A percentile compares a stretch with the other conserved stretches of the same genome.
Evolutionary conservation across 1,139 yeast species (phyloP).

Genomic region (Tardiomyces digboiensis): DNA sequence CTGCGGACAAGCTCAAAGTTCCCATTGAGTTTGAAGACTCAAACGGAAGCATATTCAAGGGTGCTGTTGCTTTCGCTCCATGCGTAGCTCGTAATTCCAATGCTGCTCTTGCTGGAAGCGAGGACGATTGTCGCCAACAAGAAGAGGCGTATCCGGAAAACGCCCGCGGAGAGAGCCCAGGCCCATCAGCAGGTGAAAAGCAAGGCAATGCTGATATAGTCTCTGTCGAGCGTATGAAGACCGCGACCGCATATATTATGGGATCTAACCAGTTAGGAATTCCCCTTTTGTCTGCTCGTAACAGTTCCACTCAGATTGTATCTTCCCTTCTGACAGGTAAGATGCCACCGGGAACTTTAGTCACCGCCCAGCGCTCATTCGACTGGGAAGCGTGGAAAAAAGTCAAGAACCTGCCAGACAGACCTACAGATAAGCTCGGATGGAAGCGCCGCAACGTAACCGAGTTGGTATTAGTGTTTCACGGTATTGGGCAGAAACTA

Average conservation of each 20-base stretch:
- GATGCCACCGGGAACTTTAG: constrained; percentile 19
- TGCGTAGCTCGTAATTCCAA: constrained; percentile 9
- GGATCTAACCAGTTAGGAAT: not conserved
- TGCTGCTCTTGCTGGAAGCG: constrained; percentile 4
- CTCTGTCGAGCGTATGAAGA: constrained; percentile 1
- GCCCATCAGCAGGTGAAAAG: not conserved
- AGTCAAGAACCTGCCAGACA: constrained; percentile 18
- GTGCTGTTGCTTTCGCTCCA: constrained; percentile 22
- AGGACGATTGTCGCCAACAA: not conserved
- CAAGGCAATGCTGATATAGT: not conserved
- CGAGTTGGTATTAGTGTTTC: constrained; percentile 75
- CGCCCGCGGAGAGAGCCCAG: not conserved
- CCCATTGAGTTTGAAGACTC: constrained; percentile 15
- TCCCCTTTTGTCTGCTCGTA: constrained; percentile 4
- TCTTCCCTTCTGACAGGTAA: constrained; percentile 18
- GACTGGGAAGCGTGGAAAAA: constrained; percentile 23
- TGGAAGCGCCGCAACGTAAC: constrained; percentile 20
- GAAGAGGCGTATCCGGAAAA: not conserved
- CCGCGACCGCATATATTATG: not conserved
- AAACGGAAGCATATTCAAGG: constrained; percentile 12
- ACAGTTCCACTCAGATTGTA: constrained; percentile 7
- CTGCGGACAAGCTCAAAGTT: constrained; percentile 20
- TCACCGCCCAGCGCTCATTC: constrained; percentile 20
- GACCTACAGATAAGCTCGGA: constrained; percentile 20
- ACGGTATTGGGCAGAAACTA: constrained; percentile 89